phyloP scores from a whole-genome alignment of 768 basidiomycete genomes.

The Pleurotus giganteus region DNA sequence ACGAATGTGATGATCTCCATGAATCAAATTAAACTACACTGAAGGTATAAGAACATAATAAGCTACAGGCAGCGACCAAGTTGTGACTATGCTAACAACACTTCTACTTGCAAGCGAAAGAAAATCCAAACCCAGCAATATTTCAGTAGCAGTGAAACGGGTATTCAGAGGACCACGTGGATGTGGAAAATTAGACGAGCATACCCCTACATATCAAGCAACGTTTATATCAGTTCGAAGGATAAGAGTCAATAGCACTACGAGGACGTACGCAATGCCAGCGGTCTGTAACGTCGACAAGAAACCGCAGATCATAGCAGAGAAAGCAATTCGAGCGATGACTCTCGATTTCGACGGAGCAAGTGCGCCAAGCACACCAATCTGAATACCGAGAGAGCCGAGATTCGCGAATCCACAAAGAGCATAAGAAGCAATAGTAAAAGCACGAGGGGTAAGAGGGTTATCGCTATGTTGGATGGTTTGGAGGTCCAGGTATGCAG shows the following conservation, averaged over 20 bases:
- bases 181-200: background rate
- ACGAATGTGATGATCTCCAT: background rate
- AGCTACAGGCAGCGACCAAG: background rate
- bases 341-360: conserved; percentile 67
- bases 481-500: conserved; percentile 65
- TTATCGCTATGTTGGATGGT: conserved; percentile 38
- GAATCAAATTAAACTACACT: background rate
- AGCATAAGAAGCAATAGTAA: conserved; percentile 81
- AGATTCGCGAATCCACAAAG: conserved; percentile 92
- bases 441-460: conserved; percentile 70
- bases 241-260: background rate
- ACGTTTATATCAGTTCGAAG: conserved; percentile 6
- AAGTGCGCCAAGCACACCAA: conserved; percentile 69
- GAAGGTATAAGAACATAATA: background rate
- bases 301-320: conserved; percentile 72
- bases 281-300: conserved; percentile 61
- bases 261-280: conserved; percentile 50
- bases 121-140: background rate
- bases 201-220: background rate
- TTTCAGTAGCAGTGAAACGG: background rate
- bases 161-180: background rate
- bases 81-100: background rate
- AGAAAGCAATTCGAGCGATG: conserved; percentile 68
- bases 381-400: conserved; percentile 83
- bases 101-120: background rate